phyloP scores from a whole-genome alignment of 1,284 basidiomycete genomes.

The Papiliotrema fonsecae region DNA sequence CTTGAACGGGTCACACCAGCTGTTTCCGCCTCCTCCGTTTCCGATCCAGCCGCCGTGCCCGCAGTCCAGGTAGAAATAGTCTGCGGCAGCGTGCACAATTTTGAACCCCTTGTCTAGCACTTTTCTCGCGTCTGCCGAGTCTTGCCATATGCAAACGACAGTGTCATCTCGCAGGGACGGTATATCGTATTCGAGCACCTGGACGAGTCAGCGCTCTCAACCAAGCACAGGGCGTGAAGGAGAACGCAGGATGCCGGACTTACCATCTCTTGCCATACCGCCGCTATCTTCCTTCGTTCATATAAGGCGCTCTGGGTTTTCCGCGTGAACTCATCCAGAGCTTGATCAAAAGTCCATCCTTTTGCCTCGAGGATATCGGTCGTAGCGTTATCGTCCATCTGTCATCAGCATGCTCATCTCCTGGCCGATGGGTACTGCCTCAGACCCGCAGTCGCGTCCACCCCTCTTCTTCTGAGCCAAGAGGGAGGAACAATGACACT shows the following conservation, averaged over 20 bases:
- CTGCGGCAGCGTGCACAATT: constrained; percentile 63
- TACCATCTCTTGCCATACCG: constrained; percentile 64
- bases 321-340: constrained; percentile 60
- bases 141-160: constrained; percentile 69
- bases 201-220: not conserved
- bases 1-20: constrained; percentile 71
- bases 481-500: no score
- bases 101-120: constrained; percentile 60
- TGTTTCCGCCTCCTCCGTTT: constrained; percentile 52
- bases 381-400: constrained; percentile 56
- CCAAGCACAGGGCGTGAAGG: not conserved
- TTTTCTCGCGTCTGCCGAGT: constrained; percentile 56
- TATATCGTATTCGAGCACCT: constrained; percentile 58
- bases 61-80: constrained; percentile 69
- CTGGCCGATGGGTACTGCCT: no score
- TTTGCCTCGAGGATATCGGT: constrained; percentile 53
- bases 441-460: no score
- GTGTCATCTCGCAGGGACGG: constrained; percentile 62
- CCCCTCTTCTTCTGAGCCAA: no score
- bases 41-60: constrained; percentile 72
- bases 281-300: constrained; percentile 55
- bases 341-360: constrained; percentile 59
- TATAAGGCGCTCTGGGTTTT: constrained; percentile 53
- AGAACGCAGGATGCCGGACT: constrained; percentile 8
- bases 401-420: constrained; percentile 7